Base-by-base conservation (phyloP, 2,329 filamentous ascomycete species). In the Xylaria hypoxylon region DNA sequence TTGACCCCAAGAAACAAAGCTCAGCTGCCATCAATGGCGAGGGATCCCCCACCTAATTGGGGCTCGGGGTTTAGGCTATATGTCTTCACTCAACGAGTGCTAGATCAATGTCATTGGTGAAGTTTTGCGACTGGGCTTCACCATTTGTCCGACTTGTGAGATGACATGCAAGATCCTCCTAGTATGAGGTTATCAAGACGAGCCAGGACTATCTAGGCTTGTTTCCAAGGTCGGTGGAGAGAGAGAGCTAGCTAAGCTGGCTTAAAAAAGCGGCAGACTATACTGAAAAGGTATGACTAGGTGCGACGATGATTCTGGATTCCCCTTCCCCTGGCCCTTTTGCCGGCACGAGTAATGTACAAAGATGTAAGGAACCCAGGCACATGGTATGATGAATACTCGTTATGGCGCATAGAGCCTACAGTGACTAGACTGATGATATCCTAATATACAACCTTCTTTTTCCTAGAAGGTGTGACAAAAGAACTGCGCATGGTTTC, bases 1-100 rank as follows among this genome's bases (percentile, higher is more conserved):
- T 15, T 45, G 33, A 50, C 57, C 31, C 55, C 42, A 64, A 40
- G 22, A 19, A n/a, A 38, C 17, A 53, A 40, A 55, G n/a, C 40
- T 10, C 15, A 61, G 38, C 28, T 53, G 44, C 52, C 28, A 31
- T 31, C 35, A 26, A 60, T 38, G 35, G 42, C 40, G 28, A 50
- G 44, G 3, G 22, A 56, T 15, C 31, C 64, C 45, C 44, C 47
- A 24, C 31, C n/a, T 11, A n/a, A 17, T 59, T 53, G 40, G 40
- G 22, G 26, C 19, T 40, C 26, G 13, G 38, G 52, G 59, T 66
- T 66, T 66, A 66, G 64, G 64, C 64, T 66, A 59, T 65, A 66
- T 66, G 2, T n/a, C 44, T 40, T 45, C 7, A 51, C 24, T 33
- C 47, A 44, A 28, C 5, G 31, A 19, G 13, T 33, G 6, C 10